Base-by-base conservation (phyloP, 345 rosid species). In the Cardamine occulta region DNA sequence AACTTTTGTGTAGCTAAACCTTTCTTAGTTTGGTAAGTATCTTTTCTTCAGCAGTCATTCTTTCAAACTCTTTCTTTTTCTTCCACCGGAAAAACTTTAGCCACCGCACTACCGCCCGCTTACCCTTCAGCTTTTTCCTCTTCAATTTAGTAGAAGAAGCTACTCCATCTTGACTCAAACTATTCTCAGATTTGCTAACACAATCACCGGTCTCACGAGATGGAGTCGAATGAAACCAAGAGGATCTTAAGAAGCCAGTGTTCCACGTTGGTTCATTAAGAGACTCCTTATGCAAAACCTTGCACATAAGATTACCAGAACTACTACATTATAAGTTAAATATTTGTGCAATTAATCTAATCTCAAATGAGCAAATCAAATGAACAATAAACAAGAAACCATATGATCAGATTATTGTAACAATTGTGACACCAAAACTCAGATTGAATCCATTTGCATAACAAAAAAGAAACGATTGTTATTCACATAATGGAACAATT, bases 41-140 rank as follows among this genome's bases (percentile, higher is more conserved):
- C 70, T 88, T 93, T 79, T 95, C 96, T 81, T 93, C 98, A 3
- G 82, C 63, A 18, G 96, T 95, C 99, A 95, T 90, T 80, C 97
- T 88, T 78, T 85, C 89, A 35, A 79, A 84, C 45, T 89, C 96
- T 84, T 88, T 95, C 89, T 89, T 93, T 82, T 92, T 96, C 90
- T 96, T 93, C 89, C 90, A 91, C 75, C 97, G 85, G 82, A 95
- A 89, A 81, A 74, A 84, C 83, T 90, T 95, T 5, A 95, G 82
- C 98, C 96, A 92, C 82, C 88, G 84, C 13, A 90, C 94, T 31
- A 93, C 93, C 8, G 93, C 96, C n/a, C 97, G 83, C 73, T 92
- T 93, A 29, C 97, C 96, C 65, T 92, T 95, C 35, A 86, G 80
- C 70, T 89, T 92, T 67, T 84, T 87, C 89, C 94, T 87, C 87